Percentiles rank a stretch among this genome's conserved stretches.
phyloP scores from a whole-genome alignment of 108 stramenopile genomes.

The Skeletonema tropicum region DNA sequence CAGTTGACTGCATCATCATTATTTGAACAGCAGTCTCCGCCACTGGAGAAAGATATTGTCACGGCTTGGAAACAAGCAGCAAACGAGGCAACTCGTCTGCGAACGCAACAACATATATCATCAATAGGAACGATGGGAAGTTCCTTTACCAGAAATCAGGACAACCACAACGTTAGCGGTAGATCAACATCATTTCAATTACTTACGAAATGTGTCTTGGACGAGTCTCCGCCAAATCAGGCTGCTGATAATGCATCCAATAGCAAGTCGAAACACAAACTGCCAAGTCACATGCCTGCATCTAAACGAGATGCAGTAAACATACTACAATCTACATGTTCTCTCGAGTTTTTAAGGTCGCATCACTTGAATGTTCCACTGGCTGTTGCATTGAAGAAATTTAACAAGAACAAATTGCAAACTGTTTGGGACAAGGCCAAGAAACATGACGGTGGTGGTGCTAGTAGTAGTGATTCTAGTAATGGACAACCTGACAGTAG shows the following conservation, averaged over 20 bases:
- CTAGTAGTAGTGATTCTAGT: background rate
- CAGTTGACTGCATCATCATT: background rate
- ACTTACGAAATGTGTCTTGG: slow-evolving; percentile 24
- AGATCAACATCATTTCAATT: background rate
- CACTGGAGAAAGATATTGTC: slow-evolving; percentile 60
- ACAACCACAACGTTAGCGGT: background rate
- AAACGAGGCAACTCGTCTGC: slow-evolving; percentile 15
- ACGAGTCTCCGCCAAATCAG: background rate
- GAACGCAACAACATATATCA: background rate
- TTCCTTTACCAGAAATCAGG: slow-evolving; percentile 11
- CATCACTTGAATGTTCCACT: slow-evolving; percentile 60
- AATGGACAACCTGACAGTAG: slow-evolving; percentile 15
- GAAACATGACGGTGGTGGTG: slow-evolving; percentile 2
- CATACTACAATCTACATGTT: slow-evolving; percentile 62
- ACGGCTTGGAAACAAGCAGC: slow-evolving; percentile 69
- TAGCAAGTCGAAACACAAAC: background rate
- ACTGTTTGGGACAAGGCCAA: slow-evolving; percentile 56
- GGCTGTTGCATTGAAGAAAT: slow-evolving; percentile 64
- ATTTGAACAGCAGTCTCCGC: slow-evolving; percentile 2
- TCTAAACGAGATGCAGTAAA: slow-evolving; percentile 66
- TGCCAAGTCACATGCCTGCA: slow-evolving; percentile 34
- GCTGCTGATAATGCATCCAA: background rate
- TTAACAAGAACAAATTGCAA: slow-evolving; percentile 57
- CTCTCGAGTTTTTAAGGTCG: slow-evolving; percentile 67
- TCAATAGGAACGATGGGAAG: background rate